Evolutionary conservation across 2,329 filamentous ascomycete species (phyloP).

Genomic region (Trichoderma semiorbis): DNA sequence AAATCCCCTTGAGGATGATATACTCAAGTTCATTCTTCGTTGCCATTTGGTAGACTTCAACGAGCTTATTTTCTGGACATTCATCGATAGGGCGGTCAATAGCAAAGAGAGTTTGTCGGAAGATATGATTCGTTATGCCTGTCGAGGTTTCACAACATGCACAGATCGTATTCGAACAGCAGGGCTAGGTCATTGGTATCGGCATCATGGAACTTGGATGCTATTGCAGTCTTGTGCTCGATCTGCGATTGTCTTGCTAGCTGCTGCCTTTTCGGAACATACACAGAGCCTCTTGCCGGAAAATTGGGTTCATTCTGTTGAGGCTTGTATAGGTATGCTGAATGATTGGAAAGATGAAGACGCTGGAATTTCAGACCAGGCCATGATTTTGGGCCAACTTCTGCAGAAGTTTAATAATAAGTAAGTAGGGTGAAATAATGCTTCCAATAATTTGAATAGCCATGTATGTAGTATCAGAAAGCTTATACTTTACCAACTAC

Average conservation of each 20-base stretch:
- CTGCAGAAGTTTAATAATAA: background rate
- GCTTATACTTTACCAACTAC: background rate
- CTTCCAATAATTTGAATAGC: rapidly evolving
- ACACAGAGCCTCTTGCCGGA: background rate
- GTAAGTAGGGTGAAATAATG: background rate
- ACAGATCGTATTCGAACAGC: background rate
- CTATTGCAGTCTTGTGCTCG: background rate
- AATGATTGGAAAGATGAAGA: background rate
- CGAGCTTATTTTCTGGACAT: background rate
- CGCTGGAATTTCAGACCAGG: background rate
- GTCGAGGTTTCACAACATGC: background rate
- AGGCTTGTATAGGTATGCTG: background rate
- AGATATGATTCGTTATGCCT: background rate
- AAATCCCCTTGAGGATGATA: background rate
- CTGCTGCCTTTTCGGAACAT: background rate
- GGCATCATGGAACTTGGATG: background rate
- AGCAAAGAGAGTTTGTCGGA: background rate
- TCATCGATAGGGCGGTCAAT: background rate
- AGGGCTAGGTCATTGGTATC: background rate
- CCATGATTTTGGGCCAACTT: background rate
- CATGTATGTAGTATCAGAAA: background rate
- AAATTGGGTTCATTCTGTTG: background rate
- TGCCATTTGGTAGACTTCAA: background rate
- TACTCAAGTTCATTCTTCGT: background rate
- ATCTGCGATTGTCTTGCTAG: background rate